Percentiles rank a stretch among this genome's conserved stretches.
These are phyloP conservation scores for Globisporangium alternatum DNA, from an alignment of 352 stramenopile species.

Conservation along the genomic window DNA sequence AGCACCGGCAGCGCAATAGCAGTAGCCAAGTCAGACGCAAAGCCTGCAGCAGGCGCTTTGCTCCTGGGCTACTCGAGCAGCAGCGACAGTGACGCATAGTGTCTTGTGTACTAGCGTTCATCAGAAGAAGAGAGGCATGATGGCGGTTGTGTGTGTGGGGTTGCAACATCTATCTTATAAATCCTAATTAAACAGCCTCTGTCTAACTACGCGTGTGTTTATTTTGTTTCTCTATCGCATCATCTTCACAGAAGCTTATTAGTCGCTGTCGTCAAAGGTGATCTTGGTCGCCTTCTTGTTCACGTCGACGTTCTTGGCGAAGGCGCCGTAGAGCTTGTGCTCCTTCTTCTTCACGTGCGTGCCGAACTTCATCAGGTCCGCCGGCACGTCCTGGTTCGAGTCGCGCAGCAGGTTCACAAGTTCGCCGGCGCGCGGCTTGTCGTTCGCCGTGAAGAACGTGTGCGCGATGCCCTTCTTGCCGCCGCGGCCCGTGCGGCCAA, in stretches of 20 bases:
- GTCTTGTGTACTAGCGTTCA: neutral
- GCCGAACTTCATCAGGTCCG: conserved; percentile 96
- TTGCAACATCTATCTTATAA: conserved; percentile 14
- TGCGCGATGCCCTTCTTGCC: conserved; percentile 94
- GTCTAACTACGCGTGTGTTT: conserved; percentile 6
- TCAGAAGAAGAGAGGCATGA: neutral
- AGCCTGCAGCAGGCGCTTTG: conserved; percentile 17
- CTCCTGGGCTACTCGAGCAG: conserved; percentile 60
- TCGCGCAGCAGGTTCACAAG: conserved; percentile 96
- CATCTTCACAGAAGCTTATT: conserved; percentile 23
- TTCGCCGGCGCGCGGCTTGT: conserved; percentile 96
- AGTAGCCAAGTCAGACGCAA: neutral
- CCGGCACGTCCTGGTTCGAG: conserved; percentile 91
- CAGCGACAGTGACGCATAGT: conserved; percentile 28
- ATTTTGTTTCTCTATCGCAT: neutral
- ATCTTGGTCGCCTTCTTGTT: conserved; percentile 98
- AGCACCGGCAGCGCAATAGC: neutral
- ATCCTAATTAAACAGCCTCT: conserved; percentile 9
- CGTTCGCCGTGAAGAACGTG: conserved; percentile 97
- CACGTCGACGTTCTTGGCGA: conserved; percentile 92
- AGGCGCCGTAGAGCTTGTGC: conserved; percentile 98
- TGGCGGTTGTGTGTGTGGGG: neutral
- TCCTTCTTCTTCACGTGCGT: conserved; percentile 99
- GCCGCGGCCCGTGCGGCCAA: conserved; percentile 92
- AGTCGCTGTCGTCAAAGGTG: conserved; percentile 89